Base-by-base conservation (phyloP, 1,284 basidiomycete species). In the Athelia psychrophila region DNA sequence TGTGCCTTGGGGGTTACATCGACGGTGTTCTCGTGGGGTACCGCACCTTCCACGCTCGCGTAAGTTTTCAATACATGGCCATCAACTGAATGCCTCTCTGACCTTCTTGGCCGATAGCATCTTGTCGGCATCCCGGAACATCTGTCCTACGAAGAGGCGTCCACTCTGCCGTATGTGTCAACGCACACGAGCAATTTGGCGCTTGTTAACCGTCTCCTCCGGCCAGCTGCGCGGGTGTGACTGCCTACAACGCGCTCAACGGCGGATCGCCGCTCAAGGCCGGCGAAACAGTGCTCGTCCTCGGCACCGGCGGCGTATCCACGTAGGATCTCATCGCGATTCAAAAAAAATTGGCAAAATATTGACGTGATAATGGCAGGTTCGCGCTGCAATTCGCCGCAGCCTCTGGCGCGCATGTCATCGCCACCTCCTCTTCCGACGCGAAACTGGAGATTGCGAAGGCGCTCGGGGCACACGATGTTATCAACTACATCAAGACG, bases 221-320 rank as follows among this genome's bases (percentile, higher is more conserved):
- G 33, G n/a, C n/a, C 44, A 75, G 71, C 18, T 80, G 76, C 48
- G 77, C 78, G 16, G 78, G 70, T 16, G 38, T 81, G 49, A 80
- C 78, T 0, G 79, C 79, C 2, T 82, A 77, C 60, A 80, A 74
- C 56, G 71, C 73, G 2, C 65, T 80, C 5, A 58, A 67, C 42
- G 79, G 78, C 2, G 66, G 71, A 2, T 61, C 65, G 5, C 70
- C 74, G 9, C 46, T 79, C 54, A 79, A 73, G 54, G 72, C 69
- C 13, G 76, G 76, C 5, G 75, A 79, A 52, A 66, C 64, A n/a
- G 76, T 84, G 30, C 69, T 85, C 16, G 71, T 80, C 10, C 69
- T 79, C 19, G 82, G 82, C 6, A 83, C 80, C 1, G 83, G 82
- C 3, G 82, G 81, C 33, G 81, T 84, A 15, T 81, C 79, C 2